Percentiles rank a stretch among this genome's conserved stretches.
phyloP scores from a whole-genome alignment of 2,329 filamentous ascomycete genomes.

The Pseudodiploospora longispora region DNA sequence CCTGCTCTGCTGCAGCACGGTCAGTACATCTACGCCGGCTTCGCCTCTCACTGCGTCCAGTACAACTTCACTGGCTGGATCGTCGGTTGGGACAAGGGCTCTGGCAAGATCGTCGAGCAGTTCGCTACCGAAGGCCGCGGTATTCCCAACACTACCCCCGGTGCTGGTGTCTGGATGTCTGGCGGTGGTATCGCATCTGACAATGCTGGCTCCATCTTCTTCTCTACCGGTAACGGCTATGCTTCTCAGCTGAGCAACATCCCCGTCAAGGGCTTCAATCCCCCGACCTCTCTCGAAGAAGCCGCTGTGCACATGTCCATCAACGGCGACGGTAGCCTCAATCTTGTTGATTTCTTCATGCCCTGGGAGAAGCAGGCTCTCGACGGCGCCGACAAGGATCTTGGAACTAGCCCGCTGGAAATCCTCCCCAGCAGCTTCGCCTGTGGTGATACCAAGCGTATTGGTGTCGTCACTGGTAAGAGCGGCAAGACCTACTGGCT shows the following conservation, averaged over 20 bases:
- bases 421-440: conserved; percentile 33
- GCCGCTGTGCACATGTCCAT: conserved; percentile 36
- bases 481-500: conserved; percentile 40
- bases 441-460: conserved; percentile 34
- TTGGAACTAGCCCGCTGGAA: conserved; percentile 39
- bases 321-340: conserved; percentile 32
- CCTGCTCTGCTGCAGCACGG: conserved; percentile 39
- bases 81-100: conserved; percentile 38
- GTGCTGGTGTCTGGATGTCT: conserved; percentile 37
- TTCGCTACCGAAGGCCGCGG: conserved; percentile 35
- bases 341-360: conserved; percentile 45
- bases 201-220: conserved; percentile 31
- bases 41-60: conserved; percentile 47
- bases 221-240: conserved; percentile 32
- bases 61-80: conserved; percentile 49
- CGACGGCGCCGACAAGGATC: conserved; percentile 42
- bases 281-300: conserved; percentile 35
- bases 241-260: conserved; percentile 29
- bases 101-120: conserved; percentile 26
- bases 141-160: conserved; percentile 26
- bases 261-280: conserved; percentile 29
- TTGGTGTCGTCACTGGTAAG: conserved; percentile 43
- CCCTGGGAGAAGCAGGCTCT: conserved; percentile 43
- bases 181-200: conserved; percentile 32
- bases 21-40: conserved; percentile 41